Conservation (phyloP, 441 rosid genomes). For the Corymbia calophylla region DNA sequence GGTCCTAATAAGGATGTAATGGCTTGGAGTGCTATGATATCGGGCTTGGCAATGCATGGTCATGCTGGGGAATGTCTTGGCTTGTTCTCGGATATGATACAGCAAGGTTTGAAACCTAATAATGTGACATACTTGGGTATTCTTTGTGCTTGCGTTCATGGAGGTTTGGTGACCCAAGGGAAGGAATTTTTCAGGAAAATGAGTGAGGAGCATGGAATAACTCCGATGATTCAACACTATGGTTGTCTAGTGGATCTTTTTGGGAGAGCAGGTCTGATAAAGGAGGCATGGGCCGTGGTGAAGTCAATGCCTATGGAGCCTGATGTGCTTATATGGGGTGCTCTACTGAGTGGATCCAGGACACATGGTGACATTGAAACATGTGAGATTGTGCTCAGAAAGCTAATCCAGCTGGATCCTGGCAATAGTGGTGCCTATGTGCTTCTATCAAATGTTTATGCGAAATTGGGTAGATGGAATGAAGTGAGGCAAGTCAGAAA, state of each 20-base stretch:
- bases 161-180: background rate
- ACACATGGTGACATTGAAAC: conserved; percentile 25
- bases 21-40: conserved; percentile 5
- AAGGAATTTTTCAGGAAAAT: background rate
- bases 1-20: conserved; percentile 1
- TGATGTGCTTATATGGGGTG: conserved; percentile 36
- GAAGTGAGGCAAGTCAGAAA: conserved; percentile 30
- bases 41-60: conserved; percentile 1
- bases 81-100: background rate
- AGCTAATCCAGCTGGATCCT: conserved; percentile 30
- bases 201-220: background rate
- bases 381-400: conserved; percentile 24
- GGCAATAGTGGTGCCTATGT: conserved; percentile 28
- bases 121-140: background rate
- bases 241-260: conserved; percentile 4
- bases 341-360: conserved; percentile 33
- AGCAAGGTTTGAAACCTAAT: background rate
- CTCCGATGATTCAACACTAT: background rate
- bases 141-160: conserved; percentile 1
- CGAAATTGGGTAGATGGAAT: conserved; percentile 28
- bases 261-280: conserved; percentile 1
- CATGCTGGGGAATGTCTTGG: background rate
- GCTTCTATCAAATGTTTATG: conserved; percentile 33
- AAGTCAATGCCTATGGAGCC: conserved; percentile 29
- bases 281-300: conserved; percentile 14